phyloP scores from a whole-genome alignment of 2,329 filamentous ascomycete genomes.

The Cladosporium sphaerospermum region DNA sequence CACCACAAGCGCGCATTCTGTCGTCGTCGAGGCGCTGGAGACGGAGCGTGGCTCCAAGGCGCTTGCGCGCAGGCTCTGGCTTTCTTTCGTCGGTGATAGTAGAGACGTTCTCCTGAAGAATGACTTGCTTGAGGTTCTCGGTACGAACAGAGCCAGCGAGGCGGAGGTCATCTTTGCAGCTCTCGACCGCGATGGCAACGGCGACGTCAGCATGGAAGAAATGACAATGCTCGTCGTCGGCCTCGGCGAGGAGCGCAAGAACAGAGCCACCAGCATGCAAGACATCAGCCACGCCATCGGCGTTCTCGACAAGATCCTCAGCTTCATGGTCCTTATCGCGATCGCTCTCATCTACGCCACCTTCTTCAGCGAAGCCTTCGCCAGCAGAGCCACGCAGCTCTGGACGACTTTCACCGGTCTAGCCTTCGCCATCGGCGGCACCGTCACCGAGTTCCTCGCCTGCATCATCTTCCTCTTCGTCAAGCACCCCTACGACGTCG shows the following conservation, averaged over 20 bases:
- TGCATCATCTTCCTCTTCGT: slow-evolving; percentile 96
- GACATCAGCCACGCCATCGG: slow-evolving; percentile 32
- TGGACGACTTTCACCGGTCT: slow-evolving; percentile 40
- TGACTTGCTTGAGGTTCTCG: slow-evolving; percentile 27
- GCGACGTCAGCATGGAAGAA: slow-evolving; percentile 31
- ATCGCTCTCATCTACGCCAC: slow-evolving; percentile 31
- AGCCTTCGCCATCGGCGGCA: slow-evolving; percentile 89
- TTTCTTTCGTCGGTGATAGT: slow-evolving; percentile 28
- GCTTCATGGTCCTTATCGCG: slow-evolving; percentile 23
- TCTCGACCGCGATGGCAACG: slow-evolving; percentile 30
- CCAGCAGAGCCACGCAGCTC: slow-evolving; percentile 21
- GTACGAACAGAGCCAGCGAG: slow-evolving; percentile 19
- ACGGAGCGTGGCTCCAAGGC: slow-evolving; percentile 27
- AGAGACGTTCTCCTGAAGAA: slow-evolving; percentile 21
- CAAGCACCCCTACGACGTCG: slow-evolving; percentile 79
- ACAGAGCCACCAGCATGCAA: slow-evolving; percentile 27
- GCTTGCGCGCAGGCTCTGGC: slow-evolving; percentile 29
- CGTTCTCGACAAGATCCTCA: slow-evolving; percentile 29
- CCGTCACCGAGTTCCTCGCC: slow-evolving; percentile 87
- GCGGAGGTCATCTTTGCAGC: slow-evolving; percentile 28
- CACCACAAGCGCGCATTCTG: slow-evolving; percentile 24
- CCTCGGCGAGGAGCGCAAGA: slow-evolving; percentile 26
- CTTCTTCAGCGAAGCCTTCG: slow-evolving; percentile 27
- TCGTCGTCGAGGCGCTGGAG: slow-evolving; percentile 27
- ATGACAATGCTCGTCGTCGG: slow-evolving; percentile 29